These are phyloP conservation scores for Phytopythium boreale DNA, from an alignment of 352 stramenopile species.

Conservation along the genomic window DNA sequence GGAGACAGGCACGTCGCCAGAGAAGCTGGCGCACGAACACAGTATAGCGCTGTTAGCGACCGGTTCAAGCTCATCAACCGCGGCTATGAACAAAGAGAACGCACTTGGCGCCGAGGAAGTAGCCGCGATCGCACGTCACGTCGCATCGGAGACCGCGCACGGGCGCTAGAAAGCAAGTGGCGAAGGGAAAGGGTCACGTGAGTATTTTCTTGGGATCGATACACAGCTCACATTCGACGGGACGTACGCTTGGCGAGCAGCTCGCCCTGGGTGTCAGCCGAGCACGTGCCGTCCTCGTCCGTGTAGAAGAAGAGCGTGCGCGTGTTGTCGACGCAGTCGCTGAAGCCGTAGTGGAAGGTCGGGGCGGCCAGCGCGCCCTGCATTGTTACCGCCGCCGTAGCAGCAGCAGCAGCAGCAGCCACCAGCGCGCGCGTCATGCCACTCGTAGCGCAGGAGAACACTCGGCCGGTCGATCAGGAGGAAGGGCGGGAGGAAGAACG, in stretches of 20 bases:
- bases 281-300: constrained; percentile 44
- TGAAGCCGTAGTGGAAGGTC: constrained; percentile 66
- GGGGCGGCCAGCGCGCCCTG: neutral
- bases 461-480: neutral
- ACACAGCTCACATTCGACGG: neutral
- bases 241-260: constrained; percentile 50
- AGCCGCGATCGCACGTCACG: constrained; percentile 65
- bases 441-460: neutral
- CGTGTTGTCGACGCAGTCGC: constrained; percentile 75
- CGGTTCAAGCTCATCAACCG: neutral
- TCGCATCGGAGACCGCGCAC: constrained; percentile 69
- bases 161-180: constrained; percentile 40
- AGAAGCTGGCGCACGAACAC: constrained; percentile 40
- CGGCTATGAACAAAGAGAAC: constrained; percentile 9
- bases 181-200: neutral
- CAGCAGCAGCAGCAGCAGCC: neutral
- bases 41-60: neutral
- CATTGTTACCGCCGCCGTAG: neutral
- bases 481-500: neutral
- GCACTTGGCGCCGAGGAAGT: constrained; percentile 77
- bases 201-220: neutral
- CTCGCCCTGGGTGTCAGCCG: constrained; percentile 24
- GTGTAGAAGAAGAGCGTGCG: constrained; percentile 77
- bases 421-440: neutral
- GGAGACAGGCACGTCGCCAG: constrained; percentile 48